These are phyloP conservation scores for Xylaria polymorpha DNA, from an alignment of 2,329 filamentous ascomycete genomes.

Conservation along the genomic window DNA sequence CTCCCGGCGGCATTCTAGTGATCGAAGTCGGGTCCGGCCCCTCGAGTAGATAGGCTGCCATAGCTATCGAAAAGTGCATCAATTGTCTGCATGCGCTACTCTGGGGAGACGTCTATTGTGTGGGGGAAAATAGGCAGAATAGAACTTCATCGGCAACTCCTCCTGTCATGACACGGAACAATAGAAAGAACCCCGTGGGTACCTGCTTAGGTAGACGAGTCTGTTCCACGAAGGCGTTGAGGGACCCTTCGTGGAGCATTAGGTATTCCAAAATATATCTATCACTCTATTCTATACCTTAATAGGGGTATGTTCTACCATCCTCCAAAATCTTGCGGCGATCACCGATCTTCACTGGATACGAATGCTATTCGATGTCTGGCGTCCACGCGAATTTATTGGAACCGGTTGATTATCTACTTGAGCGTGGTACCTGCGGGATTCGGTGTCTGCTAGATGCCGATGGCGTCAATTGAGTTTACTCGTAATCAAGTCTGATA, in stretches of 20 bases:
- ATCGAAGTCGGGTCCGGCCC: constrained; percentile 53
- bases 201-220: background rate
- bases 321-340: background rate
- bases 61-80: constrained; percentile 52
- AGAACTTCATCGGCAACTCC: background rate
- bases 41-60: constrained; percentile 54
- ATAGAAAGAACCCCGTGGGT: background rate
- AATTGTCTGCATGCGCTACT: constrained; percentile 32
- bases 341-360: background rate
- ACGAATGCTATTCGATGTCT: constrained; percentile 15
- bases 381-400: background rate
- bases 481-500: background rate
- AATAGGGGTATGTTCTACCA: background rate
- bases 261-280: background rate
- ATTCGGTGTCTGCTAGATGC: background rate
- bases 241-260: background rate
- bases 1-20: constrained; percentile 55
- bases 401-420: background rate
- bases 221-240: background rate
- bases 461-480: constrained; percentile 8
- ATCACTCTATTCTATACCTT: background rate
- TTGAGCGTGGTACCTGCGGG: background rate
- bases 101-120: constrained; percentile 13
- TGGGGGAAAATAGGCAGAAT: background rate
- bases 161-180: background rate